These are phyloP conservation scores for Fagus crenata DNA, from an alignment of 306 rosid genomes.

Conservation along the genomic window DNA sequence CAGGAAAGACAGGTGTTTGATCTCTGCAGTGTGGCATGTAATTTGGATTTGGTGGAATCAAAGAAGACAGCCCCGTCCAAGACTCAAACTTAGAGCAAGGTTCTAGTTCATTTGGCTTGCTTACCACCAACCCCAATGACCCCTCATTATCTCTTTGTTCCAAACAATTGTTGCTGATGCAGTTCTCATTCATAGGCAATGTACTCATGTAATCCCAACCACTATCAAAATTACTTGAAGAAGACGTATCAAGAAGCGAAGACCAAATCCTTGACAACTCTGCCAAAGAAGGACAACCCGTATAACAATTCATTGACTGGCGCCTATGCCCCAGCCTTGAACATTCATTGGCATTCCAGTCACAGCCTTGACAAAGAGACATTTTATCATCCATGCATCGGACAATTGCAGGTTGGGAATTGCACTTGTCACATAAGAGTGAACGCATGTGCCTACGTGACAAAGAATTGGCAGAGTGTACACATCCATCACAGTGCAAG, in stretches of 20 bases:
- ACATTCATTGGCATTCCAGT: slow-evolving; percentile 44
- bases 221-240: slow-evolving; percentile 25
- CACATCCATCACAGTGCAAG: slow-evolving; percentile 56
- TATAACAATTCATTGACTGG: slow-evolving; percentile 35
- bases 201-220: slow-evolving; percentile 33
- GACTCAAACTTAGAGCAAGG: slow-evolving; percentile 41
- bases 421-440: slow-evolving; percentile 64
- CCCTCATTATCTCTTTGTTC: slow-evolving; percentile 39
- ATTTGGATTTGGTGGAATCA: slow-evolving; percentile 34
- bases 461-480: slow-evolving; percentile 69
- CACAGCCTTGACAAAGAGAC: slow-evolving; percentile 58
- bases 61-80: slow-evolving; percentile 45
- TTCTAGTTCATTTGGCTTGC: slow-evolving; percentile 38
- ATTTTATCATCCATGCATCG: slow-evolving; percentile 54
- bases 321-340: slow-evolving; percentile 43
- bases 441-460: slow-evolving; percentile 61
- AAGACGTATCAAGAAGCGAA: slow-evolving; percentile 37
- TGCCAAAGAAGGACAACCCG: slow-evolving; percentile 54
- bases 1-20: slow-evolving; percentile 42
- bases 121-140: slow-evolving; percentile 34
- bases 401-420: slow-evolving; percentile 49
- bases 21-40: slow-evolving; percentile 36
- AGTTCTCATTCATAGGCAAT: slow-evolving; percentile 35
- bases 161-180: slow-evolving; percentile 24
- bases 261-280: slow-evolving; percentile 56